Evolutionary conservation across 305 asterid genomes (phyloP).

Genomic region (Ruellia speciosa): DNA sequence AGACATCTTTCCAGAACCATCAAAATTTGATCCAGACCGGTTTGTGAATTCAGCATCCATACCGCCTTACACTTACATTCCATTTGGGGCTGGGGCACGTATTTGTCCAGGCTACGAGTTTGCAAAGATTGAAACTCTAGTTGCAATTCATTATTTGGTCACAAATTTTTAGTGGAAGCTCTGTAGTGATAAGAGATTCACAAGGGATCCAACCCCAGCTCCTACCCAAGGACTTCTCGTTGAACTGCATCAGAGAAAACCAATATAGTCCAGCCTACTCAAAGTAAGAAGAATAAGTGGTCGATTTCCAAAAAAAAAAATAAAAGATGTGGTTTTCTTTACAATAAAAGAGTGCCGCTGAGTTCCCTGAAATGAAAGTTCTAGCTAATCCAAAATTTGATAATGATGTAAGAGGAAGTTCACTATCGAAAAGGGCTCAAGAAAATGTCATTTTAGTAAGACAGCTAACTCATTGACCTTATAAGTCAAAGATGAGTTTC

Average conservation of each 20-base stretch:
- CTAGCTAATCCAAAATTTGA: no score
- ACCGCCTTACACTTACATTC: conserved; percentile 46
- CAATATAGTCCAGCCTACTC: background rate
- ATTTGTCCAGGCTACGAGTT: conserved; percentile 61
- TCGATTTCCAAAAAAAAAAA: no score
- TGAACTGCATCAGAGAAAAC: background rate
- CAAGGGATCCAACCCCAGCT: conserved; percentile 31
- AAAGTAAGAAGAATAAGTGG: no score
- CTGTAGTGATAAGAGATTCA: conserved; percentile 23
- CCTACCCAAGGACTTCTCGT: conserved; percentile 34
- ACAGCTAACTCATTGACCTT: no score
- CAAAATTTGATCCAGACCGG: conserved; percentile 38
- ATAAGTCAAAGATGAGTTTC: no score
- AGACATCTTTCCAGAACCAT: conserved; percentile 38
- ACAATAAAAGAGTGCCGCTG: no score
- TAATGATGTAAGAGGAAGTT: no score
- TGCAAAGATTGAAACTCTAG: conserved; percentile 45
- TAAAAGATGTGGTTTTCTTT: no score
- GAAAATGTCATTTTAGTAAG: no score
- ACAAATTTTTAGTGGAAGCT: conserved; percentile 32
- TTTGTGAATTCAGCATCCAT: conserved; percentile 36
- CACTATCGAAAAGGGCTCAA: no score
- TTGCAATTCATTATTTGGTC: conserved; percentile 29
- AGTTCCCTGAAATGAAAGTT: no score
- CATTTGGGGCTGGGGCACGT: conserved; percentile 50